Base-by-base conservation (phyloP, 2,329 filamentous ascomycete species). In the Amylocarpus encephaloides region DNA sequence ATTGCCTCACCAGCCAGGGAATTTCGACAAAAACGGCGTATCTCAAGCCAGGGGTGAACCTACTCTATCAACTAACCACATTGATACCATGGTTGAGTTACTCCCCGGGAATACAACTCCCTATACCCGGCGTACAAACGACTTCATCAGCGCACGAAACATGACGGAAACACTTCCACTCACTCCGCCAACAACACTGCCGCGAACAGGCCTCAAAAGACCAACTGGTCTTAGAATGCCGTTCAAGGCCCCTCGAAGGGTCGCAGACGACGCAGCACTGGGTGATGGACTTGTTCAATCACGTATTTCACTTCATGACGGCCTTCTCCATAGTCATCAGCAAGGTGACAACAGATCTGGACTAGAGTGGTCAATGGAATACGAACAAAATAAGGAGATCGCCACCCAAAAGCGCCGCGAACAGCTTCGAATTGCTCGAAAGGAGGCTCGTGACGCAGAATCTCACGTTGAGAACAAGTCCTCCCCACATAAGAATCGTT, bases 321-420 rank as follows among this genome's bases (percentile, higher is more conserved):
- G 18, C 22, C 44, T 11, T 35, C 41, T 43, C 26, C n/a, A 34
- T 22, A 29, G 33, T 26, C 6, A 43, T 29, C 35, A 29, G 19
- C 41, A 43, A n/a, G 42, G 39, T 35, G 48, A 50, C 15, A 4
- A 44, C 6, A 53, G 59, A 32, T 15, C 47, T 9, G 60, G 65
- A 36, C 53, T 66, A 39, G 53, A 54, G n/a, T 64, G 59, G 60
- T 57, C 63, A 41, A 63, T 67, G 58, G 62, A 65, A 16, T 67
- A 59, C 41, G 65, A 67, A 39, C 48, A 58, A 16, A 58, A 64
- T 16, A 66, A 66, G 48, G 60, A 62, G 41, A 36, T 49, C 33
- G 62, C 60, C 13, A 66, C 54, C 35, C 61, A 56, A 22, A 55
- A 51, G n/a, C 59, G 56, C 19, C 59, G 63, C 3, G 51, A 63